Base-by-base conservation (phyloP, 257 asterid genomes). In the Gentiana straminea region DNA sequence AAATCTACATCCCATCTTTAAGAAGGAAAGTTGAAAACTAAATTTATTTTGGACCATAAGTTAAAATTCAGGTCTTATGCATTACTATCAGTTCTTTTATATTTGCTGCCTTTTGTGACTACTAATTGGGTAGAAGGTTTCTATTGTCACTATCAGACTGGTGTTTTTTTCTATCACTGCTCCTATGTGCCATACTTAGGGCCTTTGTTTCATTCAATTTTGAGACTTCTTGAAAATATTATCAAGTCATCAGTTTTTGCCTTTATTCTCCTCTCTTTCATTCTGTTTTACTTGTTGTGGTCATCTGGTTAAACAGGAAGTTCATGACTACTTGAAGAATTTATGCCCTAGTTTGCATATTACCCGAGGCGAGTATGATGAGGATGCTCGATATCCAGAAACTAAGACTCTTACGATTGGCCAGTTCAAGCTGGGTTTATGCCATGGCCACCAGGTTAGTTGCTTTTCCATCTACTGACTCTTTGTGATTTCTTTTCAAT, bases 321-420 rank as follows among this genome's bases (percentile, higher is more conserved):
- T 69, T 58, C 74, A 69, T 58, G 70, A 69, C 33, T 69, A 69
- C 61, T 59, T 69, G 57, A 69, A 64, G 55, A 69, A 60, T 49
- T 43, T 69, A 35, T 69, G 74, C 59, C 74, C 70, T 9, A 64
- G 53, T 58, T 59, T 69, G 57, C 74, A 69, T 59, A 51, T 69
- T 43, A 52, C 74, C 33, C 59, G 74, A 52, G 74, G 74, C 2
- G 70, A 69, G 32, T 58, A 63, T 38, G 74, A 69, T 58, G 74
- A 69, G 37, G 74, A 69, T 35, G 33, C 62, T 2, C 65, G 51
- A 51, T 69, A 58, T 35, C 70, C 66, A n/a, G 74, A 69, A 65
- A 69, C 74, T 15, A 69, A 58, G 54, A 69, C 74, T 4, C 74
- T 69, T 37, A 69, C 70, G 0, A 63, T 69, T 52, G 74, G 74